Conservation (phyloP, 106 monocot species). For the Dendrobium chrysotoxum region DNA sequence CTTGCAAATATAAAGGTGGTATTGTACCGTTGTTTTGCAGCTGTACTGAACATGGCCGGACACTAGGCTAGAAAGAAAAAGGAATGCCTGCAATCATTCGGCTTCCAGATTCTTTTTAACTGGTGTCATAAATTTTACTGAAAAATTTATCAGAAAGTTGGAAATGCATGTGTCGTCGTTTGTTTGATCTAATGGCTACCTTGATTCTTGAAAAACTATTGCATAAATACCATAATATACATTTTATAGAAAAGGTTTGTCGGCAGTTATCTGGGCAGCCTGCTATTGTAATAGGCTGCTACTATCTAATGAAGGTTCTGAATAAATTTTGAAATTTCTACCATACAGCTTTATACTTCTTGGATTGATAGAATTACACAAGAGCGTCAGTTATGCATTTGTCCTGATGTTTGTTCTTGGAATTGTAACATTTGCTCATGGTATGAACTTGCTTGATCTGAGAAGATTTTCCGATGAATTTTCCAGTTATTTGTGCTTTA, state of each 20-base stretch:
- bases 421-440: neutral
- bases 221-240: neutral
- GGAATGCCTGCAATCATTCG: too few species aligned
- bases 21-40: neutral
- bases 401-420: neutral
- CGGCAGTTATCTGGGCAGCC: neutral
- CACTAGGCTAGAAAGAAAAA: too few species aligned
- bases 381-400: neutral
- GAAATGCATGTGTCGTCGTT: too few species aligned
- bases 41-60: neutral
- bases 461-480: neutral
- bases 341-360: neutral
- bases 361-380: neutral
- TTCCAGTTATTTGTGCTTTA: neutral
- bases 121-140: too few species aligned
- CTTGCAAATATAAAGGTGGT: neutral
- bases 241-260: neutral
- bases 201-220: neutral
- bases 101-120: too few species aligned
- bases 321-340: neutral
- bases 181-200: neutral
- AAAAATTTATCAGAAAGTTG: too few species aligned
- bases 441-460: neutral
- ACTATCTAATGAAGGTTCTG: neutral
- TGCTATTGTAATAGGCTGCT: neutral